A percentile compares a stretch with the other conserved stretches of the same genome.
Conservation (phyloP, 225 moss, liverwort and hornwort species). For the Sphagnum contortum region DNA sequence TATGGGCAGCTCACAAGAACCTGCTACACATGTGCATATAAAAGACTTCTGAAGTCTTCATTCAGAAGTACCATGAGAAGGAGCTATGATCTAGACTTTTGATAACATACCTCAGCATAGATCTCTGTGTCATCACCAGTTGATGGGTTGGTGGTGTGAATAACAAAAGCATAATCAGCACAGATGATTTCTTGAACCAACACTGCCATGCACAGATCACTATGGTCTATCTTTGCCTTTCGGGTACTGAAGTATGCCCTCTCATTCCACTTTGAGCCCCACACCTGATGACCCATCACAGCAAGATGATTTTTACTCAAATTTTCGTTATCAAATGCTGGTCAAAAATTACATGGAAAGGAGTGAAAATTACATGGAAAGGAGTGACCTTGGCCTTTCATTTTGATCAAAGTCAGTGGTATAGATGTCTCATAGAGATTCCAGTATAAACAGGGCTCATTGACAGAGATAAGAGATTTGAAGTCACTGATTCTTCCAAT, state of each 20-base stretch:
- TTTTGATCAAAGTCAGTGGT: neutral
- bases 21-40: neutral
- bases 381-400: neutral
- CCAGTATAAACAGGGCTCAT: too few relatives aligned
- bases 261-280: constrained; percentile 99
- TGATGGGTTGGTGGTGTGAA: constrained; percentile 85
- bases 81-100: too few relatives aligned
- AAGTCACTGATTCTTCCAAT: neutral
- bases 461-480: too few relatives aligned
- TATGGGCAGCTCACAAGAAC: neutral
- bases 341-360: too few relatives aligned
- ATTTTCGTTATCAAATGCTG: neutral
- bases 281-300: constrained; percentile 36
- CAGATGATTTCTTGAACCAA: constrained; percentile 89
- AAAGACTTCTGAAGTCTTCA: too few relatives aligned
- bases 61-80: too few relatives aligned
- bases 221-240: constrained; percentile 89
- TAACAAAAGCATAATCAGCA: constrained; percentile 92
- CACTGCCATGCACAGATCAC: constrained; percentile 88
- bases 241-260: constrained; percentile 93
- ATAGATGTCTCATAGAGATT: neutral
- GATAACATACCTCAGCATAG: constrained; percentile 68
- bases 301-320: neutral
- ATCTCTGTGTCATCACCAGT: constrained; percentile 71
- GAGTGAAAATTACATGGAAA: neutral